These are phyloP conservation scores for Sphaerostilbella broomeana DNA, from an alignment of 2,329 filamentous ascomycete genomes.

Conservation along the genomic window DNA sequence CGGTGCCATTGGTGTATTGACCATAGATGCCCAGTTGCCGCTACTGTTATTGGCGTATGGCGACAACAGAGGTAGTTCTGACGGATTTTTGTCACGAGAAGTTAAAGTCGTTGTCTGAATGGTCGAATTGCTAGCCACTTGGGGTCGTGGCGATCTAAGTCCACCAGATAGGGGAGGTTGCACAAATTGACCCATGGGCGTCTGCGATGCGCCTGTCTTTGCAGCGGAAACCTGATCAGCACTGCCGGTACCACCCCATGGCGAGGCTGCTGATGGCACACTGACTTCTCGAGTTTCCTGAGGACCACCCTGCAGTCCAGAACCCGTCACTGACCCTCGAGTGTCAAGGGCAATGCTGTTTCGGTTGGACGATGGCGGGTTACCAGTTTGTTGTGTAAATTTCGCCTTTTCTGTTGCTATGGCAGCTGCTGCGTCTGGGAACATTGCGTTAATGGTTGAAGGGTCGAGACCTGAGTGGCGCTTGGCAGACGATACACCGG, in stretches of 20 bases:
- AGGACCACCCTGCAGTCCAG: slow-evolving; percentile 61
- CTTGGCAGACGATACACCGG: slow-evolving; percentile 67
- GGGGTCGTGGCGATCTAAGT: slow-evolving; percentile 73
- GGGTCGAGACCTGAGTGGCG: slow-evolving; percentile 91
- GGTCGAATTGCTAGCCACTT: slow-evolving; percentile 58
- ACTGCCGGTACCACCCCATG: slow-evolving; percentile 59
- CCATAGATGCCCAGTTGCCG: slow-evolving; percentile 97
- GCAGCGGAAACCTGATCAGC: slow-evolving; percentile 45
- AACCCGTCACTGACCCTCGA: slow-evolving; percentile 65
- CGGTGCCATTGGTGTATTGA: slow-evolving; percentile 91
- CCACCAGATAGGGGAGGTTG: slow-evolving; percentile 68
- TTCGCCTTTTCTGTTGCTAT: slow-evolving; percentile 98
- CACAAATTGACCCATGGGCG: slow-evolving; percentile 90
- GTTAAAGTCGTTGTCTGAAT: slow-evolving; percentile 80
- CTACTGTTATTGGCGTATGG: slow-evolving; percentile 66
- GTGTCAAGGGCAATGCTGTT: slow-evolving; percentile 80
- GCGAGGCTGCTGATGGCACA: slow-evolving; percentile 46
- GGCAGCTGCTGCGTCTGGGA: slow-evolving; percentile 95
- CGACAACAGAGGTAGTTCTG: slow-evolving; percentile 79
- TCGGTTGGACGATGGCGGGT: slow-evolving; percentile 81
- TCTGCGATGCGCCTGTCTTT: slow-evolving; percentile 72
- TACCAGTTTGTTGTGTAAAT: slow-evolving; percentile 91
- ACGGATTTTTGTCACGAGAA: slow-evolving; percentile 56
- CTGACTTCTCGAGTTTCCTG: slow-evolving; percentile 27
- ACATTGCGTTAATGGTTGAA: slow-evolving; percentile 96